Percentiles rank a stretch among this genome's conserved stretches.
phyloP scores from a whole-genome alignment of 495 filamentous ascomycete genomes.

The Cercophora scortea region DNA sequence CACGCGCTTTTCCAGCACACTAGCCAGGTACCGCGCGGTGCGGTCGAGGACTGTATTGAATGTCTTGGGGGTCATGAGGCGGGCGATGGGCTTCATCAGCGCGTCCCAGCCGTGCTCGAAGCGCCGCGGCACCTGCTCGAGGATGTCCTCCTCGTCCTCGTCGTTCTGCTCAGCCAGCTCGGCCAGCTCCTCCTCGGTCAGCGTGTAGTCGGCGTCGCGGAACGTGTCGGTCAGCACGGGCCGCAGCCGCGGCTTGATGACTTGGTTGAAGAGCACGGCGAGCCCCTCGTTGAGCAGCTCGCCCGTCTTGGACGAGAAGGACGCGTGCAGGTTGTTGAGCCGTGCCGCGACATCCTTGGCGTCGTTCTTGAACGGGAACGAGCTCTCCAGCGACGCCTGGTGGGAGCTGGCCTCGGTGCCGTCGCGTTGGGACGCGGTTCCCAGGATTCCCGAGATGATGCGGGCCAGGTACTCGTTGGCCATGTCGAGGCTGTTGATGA shows the following conservation, averaged over 20 bases:
- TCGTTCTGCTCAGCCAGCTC: conserved; percentile 42
- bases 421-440: conserved; percentile 22
- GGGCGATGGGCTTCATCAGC: conserved; percentile 71
- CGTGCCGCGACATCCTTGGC: conserved; percentile 55
- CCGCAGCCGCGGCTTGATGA: conserved; percentile 78
- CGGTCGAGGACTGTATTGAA: conserved; percentile 64
- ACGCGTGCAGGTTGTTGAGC: conserved; percentile 58
- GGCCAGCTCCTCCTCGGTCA: conserved; percentile 42
- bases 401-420: conserved; percentile 1
- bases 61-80: conserved; percentile 66
- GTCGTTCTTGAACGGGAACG: conserved; percentile 75
- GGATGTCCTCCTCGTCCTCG: conserved; percentile 42
- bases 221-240: conserved; percentile 83
- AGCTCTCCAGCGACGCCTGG: conserved; percentile 41
- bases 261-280: conserved; percentile 76
- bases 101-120: conserved; percentile 81
- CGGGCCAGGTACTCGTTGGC: conserved; percentile 82
- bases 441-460: conserved; percentile 63
- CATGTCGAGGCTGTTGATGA: conserved; percentile 92
- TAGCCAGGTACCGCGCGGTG: conserved; percentile 63
- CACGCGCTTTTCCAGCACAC: conserved; percentile 80
- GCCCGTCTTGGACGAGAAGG: conserved; percentile 65
- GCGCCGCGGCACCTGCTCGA: conserved; percentile 57
- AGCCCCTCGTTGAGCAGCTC: conserved; percentile 81
- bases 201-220: conserved; percentile 78